Base-by-base conservation (phyloP, 2,329 filamentous ascomycete species). In the Alternaria triticina region DNA sequence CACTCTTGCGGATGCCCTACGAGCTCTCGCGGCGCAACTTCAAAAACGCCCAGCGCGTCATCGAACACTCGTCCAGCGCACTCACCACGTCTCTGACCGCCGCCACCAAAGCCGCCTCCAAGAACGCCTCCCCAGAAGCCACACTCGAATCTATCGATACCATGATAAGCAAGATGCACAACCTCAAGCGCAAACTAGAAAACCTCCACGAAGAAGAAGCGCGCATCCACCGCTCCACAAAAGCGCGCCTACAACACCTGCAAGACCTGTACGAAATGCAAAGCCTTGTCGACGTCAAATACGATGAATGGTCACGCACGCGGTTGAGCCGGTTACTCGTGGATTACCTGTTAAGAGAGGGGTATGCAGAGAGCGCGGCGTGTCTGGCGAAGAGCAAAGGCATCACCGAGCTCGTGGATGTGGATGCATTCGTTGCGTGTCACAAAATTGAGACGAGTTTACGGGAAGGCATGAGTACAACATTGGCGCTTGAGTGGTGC, bases 21-120 rank as follows among this genome's bases (percentile, higher is more conserved):
- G 96, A 98, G 79, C 91, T 97, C 61, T 90, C 96, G 22, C 91
- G 94, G 59, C 95, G 96, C 79, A 98, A 97, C 82, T 96, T 98
- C 82, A 96, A 97, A 74, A 89, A 90, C 4, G 91, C 91, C 46
- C 92, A 94, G 78, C 89, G 91, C 75, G 85, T 88, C 67, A 88
- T 94, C 78, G 92, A 95, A 77, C 90, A 90, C 76, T 89, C 92
- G 70, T 88, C 87, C 65, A 85, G 86, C 17, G 84, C 85, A 52
- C 82, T 93, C 67, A 89, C 88, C 73, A 86, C 87, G 22, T 81
- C 83, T 30, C 81, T 90, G 56, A 84, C 84, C 70, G 78, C 84
- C 40, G 81, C 84, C 45, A 82, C 84, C 44, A 91, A 90, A 70
- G 86, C 88, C 62, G 89, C 91, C 54, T 87, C 87, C 62, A 88